Conservation (phyloP, 345 rosid genomes). For the Brassica carinata region DNA sequence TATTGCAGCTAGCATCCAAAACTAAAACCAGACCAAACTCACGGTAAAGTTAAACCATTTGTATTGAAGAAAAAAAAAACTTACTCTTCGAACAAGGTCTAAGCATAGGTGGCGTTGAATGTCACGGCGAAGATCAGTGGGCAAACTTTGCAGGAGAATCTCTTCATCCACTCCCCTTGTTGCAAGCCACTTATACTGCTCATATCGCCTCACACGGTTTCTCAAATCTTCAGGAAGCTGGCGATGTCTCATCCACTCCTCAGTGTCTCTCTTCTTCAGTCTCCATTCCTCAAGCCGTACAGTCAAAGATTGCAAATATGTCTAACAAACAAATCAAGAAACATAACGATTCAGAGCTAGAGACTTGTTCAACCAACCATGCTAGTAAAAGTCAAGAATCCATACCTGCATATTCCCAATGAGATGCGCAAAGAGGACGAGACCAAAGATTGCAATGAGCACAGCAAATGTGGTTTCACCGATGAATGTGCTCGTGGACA, state of each 20-base stretch:
- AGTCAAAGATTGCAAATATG: constrained; percentile 85
- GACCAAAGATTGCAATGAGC: constrained; percentile 81
- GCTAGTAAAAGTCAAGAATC: not conserved
- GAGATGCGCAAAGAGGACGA: constrained; percentile 85
- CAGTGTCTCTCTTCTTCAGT: constrained; percentile 83
- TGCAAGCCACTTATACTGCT: constrained; percentile 86
- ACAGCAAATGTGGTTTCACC: constrained; percentile 91
- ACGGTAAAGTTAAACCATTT: no score
- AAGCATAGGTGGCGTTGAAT: constrained; percentile 88
- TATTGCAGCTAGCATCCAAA: not conserved
- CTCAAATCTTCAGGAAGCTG: constrained; percentile 78
- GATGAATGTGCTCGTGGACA: constrained; percentile 76
- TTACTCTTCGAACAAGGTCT: constrained; percentile 88
- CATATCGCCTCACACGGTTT: constrained; percentile 64
- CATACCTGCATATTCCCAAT: constrained; percentile 97
- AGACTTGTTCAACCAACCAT: not conserved
- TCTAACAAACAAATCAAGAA: constrained; percentile 48
- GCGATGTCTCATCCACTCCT: constrained; percentile 96
- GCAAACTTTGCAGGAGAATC: constrained; percentile 66
- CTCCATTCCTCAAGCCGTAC: constrained; percentile 97
- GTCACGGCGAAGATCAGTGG: constrained; percentile 89
- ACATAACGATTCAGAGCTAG: not conserved
- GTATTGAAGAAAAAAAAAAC: constrained; percentile 16
- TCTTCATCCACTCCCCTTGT: constrained; percentile 93
- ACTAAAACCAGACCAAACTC: no score